Conservation (phyloP, 345 rosid species). For the Linum usitatissimum region DNA sequence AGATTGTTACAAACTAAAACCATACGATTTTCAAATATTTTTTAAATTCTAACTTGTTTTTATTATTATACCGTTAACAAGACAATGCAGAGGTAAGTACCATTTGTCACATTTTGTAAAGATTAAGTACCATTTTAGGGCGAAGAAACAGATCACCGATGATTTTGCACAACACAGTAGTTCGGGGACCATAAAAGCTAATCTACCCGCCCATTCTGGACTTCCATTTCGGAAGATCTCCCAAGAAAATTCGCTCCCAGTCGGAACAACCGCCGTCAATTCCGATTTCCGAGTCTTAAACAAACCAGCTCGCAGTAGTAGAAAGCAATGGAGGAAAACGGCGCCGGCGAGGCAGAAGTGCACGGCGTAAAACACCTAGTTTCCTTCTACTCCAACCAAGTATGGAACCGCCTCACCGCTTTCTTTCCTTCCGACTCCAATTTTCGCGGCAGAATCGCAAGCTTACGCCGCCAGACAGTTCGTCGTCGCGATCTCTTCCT, state of each 20-base stretch:
- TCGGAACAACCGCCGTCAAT: neutral
- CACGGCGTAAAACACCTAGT: constrained; percentile 24
- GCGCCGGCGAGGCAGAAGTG: constrained; percentile 6
- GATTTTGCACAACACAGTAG: too few relatives aligned
- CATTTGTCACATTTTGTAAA: too few relatives aligned
- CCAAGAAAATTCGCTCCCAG: neutral
- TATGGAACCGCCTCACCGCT: constrained; percentile 41
- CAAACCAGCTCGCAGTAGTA: neutral
- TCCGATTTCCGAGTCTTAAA: neutral
- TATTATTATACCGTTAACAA: too few relatives aligned
- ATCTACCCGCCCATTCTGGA: too few relatives aligned
- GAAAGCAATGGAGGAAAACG: neutral
- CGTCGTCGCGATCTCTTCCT: constrained; percentile 29
- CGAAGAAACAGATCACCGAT: too few relatives aligned
- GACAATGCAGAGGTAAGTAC: too few relatives aligned
- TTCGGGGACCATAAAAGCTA: too few relatives aligned
- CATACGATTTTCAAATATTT: too few relatives aligned
- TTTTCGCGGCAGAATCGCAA: constrained; percentile 41
- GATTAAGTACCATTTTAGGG: too few relatives aligned
- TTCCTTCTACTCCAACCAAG: constrained; percentile 40
- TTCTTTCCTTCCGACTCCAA: constrained; percentile 26
- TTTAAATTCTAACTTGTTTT: too few relatives aligned
- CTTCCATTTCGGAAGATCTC: too few relatives aligned
- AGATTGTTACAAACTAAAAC: too few relatives aligned
- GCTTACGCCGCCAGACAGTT: constrained; percentile 33